These are phyloP conservation scores for Wallemia ichthyophaga DNA, from an alignment of 1,284 basidiomycete genomes.

Conservation along the genomic window DNA sequence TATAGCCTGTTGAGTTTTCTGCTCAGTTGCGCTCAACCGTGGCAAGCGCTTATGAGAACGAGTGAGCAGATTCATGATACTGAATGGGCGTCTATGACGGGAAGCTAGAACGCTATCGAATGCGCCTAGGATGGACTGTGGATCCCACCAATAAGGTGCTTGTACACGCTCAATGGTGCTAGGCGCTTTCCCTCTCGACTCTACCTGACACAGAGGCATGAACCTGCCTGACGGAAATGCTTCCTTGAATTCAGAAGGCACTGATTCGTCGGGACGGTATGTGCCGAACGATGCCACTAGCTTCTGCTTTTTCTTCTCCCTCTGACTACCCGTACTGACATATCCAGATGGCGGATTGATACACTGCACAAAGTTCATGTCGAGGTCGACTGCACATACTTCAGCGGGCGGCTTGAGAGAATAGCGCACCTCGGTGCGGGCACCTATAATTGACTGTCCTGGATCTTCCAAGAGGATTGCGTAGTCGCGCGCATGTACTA, in stretches of 20 bases:
- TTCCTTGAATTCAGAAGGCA: slow-evolving; percentile 51
- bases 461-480: slow-evolving; percentile 22
- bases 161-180: slow-evolving; percentile 40
- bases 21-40: slow-evolving; percentile 27
- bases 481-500: slow-evolving; percentile 52
- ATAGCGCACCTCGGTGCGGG: slow-evolving; percentile 59
- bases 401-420: slow-evolving; percentile 41
- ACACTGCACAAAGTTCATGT: slow-evolving; percentile 53
- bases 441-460: slow-evolving; percentile 63
- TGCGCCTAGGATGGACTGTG: slow-evolving; percentile 16
- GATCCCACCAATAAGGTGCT: slow-evolving; percentile 67
- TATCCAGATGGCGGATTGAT: slow-evolving; percentile 32
- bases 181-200: slow-evolving; percentile 45
- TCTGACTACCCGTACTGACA: slow-evolving; percentile 48
- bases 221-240: slow-evolving; percentile 75
- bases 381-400: slow-evolving; percentile 69
- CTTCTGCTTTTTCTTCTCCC: slow-evolving; percentile 51
- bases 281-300: slow-evolving; percentile 48
- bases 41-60: slow-evolving; percentile 31
- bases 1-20: slow-evolving; percentile 52
- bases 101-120: slow-evolving; percentile 37
- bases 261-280: slow-evolving; percentile 3
- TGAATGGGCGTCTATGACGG: slow-evolving; percentile 43
- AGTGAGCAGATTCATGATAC: slow-evolving; percentile 47
- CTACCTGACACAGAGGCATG: slow-evolving; percentile 49